Evolutionary conservation across 768 basidiomycete genomes (phyloP), one percentile per base, ranked within the genome.

Genomic region (Podaxis sp.): DNA sequence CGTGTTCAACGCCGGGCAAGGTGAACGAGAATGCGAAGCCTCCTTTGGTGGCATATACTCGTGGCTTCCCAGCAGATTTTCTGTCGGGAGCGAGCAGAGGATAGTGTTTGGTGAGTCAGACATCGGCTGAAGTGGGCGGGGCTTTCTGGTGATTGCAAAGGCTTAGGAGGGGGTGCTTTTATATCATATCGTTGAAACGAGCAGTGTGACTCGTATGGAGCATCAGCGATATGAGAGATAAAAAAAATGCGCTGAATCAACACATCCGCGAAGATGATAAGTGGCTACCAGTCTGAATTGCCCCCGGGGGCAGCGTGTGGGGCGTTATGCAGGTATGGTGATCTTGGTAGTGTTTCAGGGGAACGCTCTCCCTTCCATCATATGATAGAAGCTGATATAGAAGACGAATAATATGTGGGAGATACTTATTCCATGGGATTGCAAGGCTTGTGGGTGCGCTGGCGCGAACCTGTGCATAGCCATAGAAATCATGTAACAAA

Each of bases 1-100:
- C 0, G 81, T 67, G 61, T 86, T 85, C 40, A 86, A 69, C 4
- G 79, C 84, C 9, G 84, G 84, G 59, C 84, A 86, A 5, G 83
- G 83, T 51, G 80, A 76, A 2, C 81, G 76, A 57, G 68, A 75
- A 18, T 69, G 70, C 3, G 55, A 63, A 9, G 65, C 37, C 10
- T 55, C 6, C 18, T 5, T 50, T 3, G 73, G 68, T 6, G 71
- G 70, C 4, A 65, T 64, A 61, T 70, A 78, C 0, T 65, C 28
- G 60, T 73, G 68, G 14, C 52, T 36, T 21, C 53, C 52, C 59
- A 32, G 46, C 35, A 32, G 6, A 28, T 37, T 27, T 14, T 50
- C 28, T n/a, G 36, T 23, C 50, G 55, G 40, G 36, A 16, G 35
- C 7, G 48, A 14, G 50, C 3, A 51, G 50, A 48, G 51, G 54